Base-by-base conservation (phyloP, 352 stramenopile species). In the Globisporangium nunn region DNA sequence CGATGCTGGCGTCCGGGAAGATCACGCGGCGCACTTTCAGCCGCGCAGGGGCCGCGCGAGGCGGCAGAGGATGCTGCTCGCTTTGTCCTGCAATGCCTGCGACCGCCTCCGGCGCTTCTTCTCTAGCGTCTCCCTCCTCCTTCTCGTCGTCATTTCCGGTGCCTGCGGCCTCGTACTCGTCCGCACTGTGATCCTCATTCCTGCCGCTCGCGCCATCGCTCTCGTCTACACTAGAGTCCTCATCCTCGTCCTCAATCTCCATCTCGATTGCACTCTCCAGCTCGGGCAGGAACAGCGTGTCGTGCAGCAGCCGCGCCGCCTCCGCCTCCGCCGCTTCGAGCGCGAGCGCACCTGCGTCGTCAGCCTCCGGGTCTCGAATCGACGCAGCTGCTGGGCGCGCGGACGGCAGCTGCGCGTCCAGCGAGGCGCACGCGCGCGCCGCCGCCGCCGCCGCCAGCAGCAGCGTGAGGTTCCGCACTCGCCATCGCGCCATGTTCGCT, bases 231-330 rank as follows among this genome's bases (percentile, higher is more conserved):
- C 23, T 23, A 23, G 23, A 23, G 8, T 55, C 35, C 23, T 39
- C 30, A 3, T 51, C 39, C 3, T 12, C 28, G 3, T 40, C 50
- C 3, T 45, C 58, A 6, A 10, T 10, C 3, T 40, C 23, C 17
- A 30, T 2, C 12, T n/a, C 17, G 6, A 28, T 0, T 3, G 30
- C 50, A 2, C 50, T 37, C 1, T 50, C 35, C 8, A 47, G 12
- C 28, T 37, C 49, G 6, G 39, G 48, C 15, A 35, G n/a, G 39
- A 40, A 18, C 17, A 44, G 47, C 17, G 46, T 35, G 30, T 41
- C 44, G n/a, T 31, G n/a, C 58, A 63, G 51, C 58, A 63, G 30
- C 6, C 52, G 58, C 29, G 58, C 45, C 2, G 58, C 58, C 15
- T 63, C 50, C 18, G 43, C 35, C 37, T 59, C 45, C 14, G 58